Evolutionary conservation across 1,139 yeast species (phyloP).

Genomic region (Yarrowia galli): DNA sequence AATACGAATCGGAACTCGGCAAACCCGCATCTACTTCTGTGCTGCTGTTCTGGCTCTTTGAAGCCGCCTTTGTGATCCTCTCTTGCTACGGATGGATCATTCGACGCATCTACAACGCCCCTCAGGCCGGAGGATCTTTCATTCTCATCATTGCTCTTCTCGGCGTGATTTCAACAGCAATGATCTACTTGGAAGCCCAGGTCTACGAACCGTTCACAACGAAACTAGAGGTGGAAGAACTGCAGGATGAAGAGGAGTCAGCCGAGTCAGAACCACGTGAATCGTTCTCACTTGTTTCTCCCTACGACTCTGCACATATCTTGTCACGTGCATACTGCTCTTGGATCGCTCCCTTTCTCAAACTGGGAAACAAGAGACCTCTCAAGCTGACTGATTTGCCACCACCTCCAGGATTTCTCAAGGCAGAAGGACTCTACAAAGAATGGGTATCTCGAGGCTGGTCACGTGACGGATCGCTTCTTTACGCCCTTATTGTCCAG

Average conservation of each 20-base stretch:
- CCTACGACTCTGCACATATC: slow-evolving; percentile 26
- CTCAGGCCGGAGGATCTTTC: not conserved
- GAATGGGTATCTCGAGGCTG: slow-evolving; percentile 7
- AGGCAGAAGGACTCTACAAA: not conserved
- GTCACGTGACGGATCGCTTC: slow-evolving; percentile 12
- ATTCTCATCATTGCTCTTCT: not conserved
- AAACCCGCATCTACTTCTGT: slow-evolving; percentile 7
- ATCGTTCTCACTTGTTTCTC: slow-evolving; percentile 4
- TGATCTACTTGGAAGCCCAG: slow-evolving; percentile 24
- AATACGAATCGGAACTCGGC: not conserved
- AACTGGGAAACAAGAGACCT: slow-evolving; percentile 13
- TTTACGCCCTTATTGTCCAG: slow-evolving; percentile 4
- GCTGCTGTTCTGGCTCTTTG: slow-evolving; percentile 23
- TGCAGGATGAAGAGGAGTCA: not conserved
- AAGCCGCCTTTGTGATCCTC: not conserved
- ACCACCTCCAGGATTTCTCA: slow-evolving; percentile 23
- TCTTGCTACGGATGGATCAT: slow-evolving; percentile 24
- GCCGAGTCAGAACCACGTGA: not conserved
- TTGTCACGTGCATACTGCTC: slow-evolving; percentile 27
- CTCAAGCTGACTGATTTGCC: slow-evolving; percentile 20
- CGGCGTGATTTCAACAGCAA: not conserved
- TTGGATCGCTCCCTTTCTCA: slow-evolving; percentile 19
- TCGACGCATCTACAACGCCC: not conserved
- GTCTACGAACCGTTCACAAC: not conserved
- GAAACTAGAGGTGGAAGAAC: not conserved